Evolutionary conservation across 352 stramenopile species (phyloP), one percentile per base, ranked within the genome.

Genomic region (Albugo laibachii): DNA sequence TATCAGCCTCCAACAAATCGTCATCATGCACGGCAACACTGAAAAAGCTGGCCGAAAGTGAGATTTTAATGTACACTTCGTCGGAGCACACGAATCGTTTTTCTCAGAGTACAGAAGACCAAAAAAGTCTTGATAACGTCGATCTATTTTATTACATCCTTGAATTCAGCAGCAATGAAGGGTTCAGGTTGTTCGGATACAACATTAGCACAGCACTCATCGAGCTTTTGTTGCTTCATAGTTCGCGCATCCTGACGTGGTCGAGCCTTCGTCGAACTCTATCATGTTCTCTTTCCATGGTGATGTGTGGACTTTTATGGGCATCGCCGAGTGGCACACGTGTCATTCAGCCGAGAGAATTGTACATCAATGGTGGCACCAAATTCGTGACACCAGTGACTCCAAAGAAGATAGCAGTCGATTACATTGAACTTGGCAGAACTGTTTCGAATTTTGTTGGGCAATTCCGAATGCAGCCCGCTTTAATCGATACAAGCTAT

Each of bases 121-220:
- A 31, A 31, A 31, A 8, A 10, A 8, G 24, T 31, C 24, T 10
- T 31, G 24, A 31, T 3, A 31, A 8, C 24, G 24, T 31, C 24
- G 24, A 31, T 31, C 24, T 31, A 10, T 78, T 86, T 41, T 89
- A 83, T 41, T 86, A 83, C 45, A 54, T 84, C 21, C 48, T 85
- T 10, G 24, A 31, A 31, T 31, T 31, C 8, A 8, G 24, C 24
- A 31, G 24, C 24, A 31, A 31, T 8, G 69, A 62, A 24, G 76
- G 76, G 0, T 38, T 89, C 19, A 56, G 57, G 0, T 53, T 83
- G 15, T 82, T 78, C 42, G 76, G 65, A 41, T 89, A 89, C 60
- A 89, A 89, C 47, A 72, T 86, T 63, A 83, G 74, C 37, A 51
- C 55, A 0, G 56, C 63, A 38, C 55, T 86, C 13, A 54, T 81